A percentile compares a stretch with the other conserved stretches of the same genome.
These are phyloP conservation scores for Phytophthora pluvialis DNA, from an alignment of 352 stramenopile genomes.

Conservation along the genomic window DNA sequence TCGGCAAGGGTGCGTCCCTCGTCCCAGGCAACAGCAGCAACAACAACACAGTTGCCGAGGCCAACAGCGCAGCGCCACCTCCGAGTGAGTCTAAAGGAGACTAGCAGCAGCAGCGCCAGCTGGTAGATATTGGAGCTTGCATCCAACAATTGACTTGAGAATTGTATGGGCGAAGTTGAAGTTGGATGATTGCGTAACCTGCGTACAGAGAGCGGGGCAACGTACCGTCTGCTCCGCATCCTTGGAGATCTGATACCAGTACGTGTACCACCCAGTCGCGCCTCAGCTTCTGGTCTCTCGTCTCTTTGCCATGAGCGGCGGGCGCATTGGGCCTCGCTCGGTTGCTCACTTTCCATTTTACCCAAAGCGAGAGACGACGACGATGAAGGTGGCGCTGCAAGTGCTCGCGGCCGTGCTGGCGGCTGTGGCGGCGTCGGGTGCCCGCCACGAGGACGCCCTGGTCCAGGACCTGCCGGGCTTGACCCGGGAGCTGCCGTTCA, in stretches of 20 bases:
- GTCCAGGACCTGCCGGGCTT: constrained; percentile 62
- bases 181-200: constrained; percentile 24
- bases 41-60: background rate
- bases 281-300: constrained; percentile 15
- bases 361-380: constrained; percentile 34
- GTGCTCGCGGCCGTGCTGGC: constrained; percentile 29
- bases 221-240: constrained; percentile 7
- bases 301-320: constrained; percentile 5
- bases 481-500: constrained; percentile 51
- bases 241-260: constrained; percentile 24
- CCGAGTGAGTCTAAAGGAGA: constrained; percentile 35
- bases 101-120: background rate
- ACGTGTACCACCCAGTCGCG: background rate
- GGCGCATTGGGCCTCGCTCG: background rate
- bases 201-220: background rate
- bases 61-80: constrained; percentile 6
- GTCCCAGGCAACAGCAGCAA: constrained; percentile 17
- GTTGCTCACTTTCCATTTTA: constrained; percentile 36
- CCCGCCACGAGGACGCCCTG: constrained; percentile 55
- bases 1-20: constrained; percentile 81
- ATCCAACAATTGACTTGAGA: constrained; percentile 12
- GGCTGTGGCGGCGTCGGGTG: background rate
- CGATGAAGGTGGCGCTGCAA: constrained; percentile 51
- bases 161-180: constrained; percentile 40
- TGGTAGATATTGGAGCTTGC: background rate